These are phyloP conservation scores for Vicia villosa DNA, from an alignment of 306 rosid species.

Conservation along the genomic window DNA sequence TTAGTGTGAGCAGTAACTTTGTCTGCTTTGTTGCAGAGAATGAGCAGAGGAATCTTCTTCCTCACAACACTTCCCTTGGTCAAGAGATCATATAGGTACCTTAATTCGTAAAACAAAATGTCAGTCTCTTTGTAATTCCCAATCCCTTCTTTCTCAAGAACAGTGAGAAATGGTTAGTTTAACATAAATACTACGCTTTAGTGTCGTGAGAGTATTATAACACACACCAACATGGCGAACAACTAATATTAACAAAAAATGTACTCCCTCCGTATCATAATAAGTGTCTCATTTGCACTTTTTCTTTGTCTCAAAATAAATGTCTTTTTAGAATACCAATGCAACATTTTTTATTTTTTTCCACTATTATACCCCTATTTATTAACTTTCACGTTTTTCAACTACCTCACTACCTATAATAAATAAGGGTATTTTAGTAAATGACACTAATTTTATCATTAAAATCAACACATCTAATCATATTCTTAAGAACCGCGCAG, in stretches of 20 bases:
- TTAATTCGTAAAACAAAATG: not conserved
- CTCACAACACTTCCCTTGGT: slow-evolving; percentile 85
- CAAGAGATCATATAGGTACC: slow-evolving; percentile 86
- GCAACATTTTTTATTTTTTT: too few species aligned
- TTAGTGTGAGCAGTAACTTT: slow-evolving; percentile 94
- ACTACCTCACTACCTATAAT: too few species aligned
- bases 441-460: too few species aligned
- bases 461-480: too few species aligned
- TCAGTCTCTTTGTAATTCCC: slow-evolving; percentile 22
- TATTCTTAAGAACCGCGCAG: too few species aligned
- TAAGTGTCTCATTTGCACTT: too few species aligned
- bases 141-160: not conserved
- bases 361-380: too few species aligned
- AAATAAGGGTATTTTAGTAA: too few species aligned
- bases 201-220: not conserved
- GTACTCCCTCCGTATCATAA: too few species aligned
- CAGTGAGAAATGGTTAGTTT: not conserved
- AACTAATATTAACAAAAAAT: not conserved
- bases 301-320: too few species aligned
- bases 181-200: not conserved
- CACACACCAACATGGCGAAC: slow-evolving; percentile 21
- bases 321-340: too few species aligned
- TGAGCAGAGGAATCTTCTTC: slow-evolving; percentile 83
- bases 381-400: too few species aligned
- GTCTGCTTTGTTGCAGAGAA: slow-evolving; percentile 93